Evolutionary conservation across 306 rosid genomes (phyloP), one percentile per base, ranked within the genome.

Genomic region (Crotalaria pallida): DNA sequence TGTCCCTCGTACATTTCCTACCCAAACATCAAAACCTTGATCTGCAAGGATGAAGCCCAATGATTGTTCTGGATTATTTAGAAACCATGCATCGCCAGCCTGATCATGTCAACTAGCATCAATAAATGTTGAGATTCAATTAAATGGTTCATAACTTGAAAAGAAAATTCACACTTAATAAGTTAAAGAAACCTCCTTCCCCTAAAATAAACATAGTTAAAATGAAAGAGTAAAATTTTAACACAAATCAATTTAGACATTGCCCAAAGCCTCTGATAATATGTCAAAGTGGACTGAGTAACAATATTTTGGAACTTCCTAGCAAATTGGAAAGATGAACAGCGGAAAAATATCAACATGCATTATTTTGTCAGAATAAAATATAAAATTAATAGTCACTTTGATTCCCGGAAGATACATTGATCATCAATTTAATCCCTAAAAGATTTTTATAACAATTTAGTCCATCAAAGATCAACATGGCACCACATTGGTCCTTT

Each of bases 61-160:
- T 41, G 97, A 94, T 70, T 94, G 92, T 38, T 82, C 81, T 0
- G 89, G 89, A 57, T 80, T 76, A 79, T 94, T 86, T 44, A 94
- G 86, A 79, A 94, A 94, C 97, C 98, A 94, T 18, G 79, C 89
- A 82, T 94, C 98, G 57, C 98, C 98, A 45, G 78, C 96, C 98
- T 93, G 86, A 59, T 71, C 66, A 58, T 31, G 74, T 75, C 77
- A 69, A 51, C 77, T 73, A 2, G 47, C 34, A 76, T 62, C 50
- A 79, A 79, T 64, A 64, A 59, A 49, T 36, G 26, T 29, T n/a
- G 26, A 59, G 16, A 45, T 67, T 47, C 69, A 49, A 52, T 27
- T 21, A 71, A 52, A 47, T 10, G 0, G 16, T 68, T 73, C 8
- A 41, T 60, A 71, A 65, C 33, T 55, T 33, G 6, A 5, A 36